Conservation (phyloP, 2,329 filamentous ascomycete species). For the Penicillium sp. region DNA sequence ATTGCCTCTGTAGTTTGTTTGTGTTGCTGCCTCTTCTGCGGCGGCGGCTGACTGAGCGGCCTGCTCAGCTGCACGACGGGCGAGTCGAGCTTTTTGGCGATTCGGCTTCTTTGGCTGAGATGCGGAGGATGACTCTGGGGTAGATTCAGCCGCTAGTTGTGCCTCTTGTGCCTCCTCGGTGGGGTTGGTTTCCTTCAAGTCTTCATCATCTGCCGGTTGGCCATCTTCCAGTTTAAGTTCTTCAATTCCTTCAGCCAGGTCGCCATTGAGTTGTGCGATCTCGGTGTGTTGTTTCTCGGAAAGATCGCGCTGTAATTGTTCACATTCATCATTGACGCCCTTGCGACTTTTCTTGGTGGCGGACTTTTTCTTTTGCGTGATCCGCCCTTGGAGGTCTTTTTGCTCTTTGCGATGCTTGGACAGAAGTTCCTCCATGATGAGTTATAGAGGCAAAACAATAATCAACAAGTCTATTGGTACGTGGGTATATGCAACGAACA, state of each 20-base stretch:
- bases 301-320: constrained; percentile 56
- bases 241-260: constrained; percentile 31
- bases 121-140: constrained; percentile 8
- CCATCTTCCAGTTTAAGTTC: constrained; percentile 35
- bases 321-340: constrained; percentile 67
- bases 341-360: constrained; percentile 79
- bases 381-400: constrained; percentile 76
- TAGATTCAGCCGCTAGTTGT: neutral
- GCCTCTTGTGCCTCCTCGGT: constrained; percentile 4
- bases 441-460: neutral
- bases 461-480: neutral
- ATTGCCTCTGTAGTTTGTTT: constrained; percentile 69
- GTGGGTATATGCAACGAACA: constrained; percentile 7
- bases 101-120: constrained; percentile 69
- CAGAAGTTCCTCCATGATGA: constrained; percentile 70
- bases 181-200: constrained; percentile 11
- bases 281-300: constrained; percentile 56
- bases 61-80: constrained; percentile 81
- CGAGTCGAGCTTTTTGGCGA: constrained; percentile 85
- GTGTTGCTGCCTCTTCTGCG: constrained; percentile 68
- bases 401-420: constrained; percentile 83
- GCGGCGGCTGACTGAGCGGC: constrained; percentile 68
- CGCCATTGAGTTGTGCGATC: constrained; percentile 47
- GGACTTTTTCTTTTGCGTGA: constrained; percentile 95
- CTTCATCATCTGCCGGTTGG: constrained; percentile 16